Conservation (phyloP, 306 rosid genomes). For the Pyrus communis region DNA sequence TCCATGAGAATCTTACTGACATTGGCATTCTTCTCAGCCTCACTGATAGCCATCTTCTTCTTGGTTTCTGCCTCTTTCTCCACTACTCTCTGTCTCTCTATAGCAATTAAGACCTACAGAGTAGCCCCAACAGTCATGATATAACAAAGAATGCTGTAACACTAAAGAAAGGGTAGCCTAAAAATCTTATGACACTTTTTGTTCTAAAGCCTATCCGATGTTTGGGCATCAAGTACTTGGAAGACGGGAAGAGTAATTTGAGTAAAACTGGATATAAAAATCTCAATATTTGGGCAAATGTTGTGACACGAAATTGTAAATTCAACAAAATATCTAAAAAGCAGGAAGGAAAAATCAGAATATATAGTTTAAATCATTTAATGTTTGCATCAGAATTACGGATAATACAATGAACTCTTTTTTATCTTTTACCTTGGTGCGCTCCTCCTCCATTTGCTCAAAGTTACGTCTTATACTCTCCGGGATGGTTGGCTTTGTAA, state of each 20-base stretch:
- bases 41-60: slow-evolving; percentile 92
- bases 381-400: neutral
- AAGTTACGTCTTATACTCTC: slow-evolving; percentile 63
- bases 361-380: neutral
- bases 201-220: neutral
- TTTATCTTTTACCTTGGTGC: slow-evolving; percentile 63
- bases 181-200: neutral
- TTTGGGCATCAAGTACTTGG: neutral
- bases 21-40: slow-evolving; percentile 88
- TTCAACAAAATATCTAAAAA: neutral
- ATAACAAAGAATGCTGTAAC: neutral
- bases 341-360: neutral
- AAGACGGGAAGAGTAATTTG: neutral
- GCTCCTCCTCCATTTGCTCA: slow-evolving; percentile 93
- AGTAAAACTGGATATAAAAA: neutral
- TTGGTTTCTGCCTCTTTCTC: slow-evolving; percentile 83
- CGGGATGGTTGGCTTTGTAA: slow-evolving; percentile 87
- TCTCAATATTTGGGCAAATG: neutral
- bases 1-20: slow-evolving; percentile 93
- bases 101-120: slow-evolving; percentile 71
- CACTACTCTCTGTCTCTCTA: slow-evolving; percentile 69
- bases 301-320: neutral
- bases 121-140: slow-evolving; percentile 4
- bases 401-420: neutral
- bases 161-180: neutral